Base-by-base conservation (phyloP, 192 early-diverging fungal genomes). In the Rhizophagus clarus region DNA sequence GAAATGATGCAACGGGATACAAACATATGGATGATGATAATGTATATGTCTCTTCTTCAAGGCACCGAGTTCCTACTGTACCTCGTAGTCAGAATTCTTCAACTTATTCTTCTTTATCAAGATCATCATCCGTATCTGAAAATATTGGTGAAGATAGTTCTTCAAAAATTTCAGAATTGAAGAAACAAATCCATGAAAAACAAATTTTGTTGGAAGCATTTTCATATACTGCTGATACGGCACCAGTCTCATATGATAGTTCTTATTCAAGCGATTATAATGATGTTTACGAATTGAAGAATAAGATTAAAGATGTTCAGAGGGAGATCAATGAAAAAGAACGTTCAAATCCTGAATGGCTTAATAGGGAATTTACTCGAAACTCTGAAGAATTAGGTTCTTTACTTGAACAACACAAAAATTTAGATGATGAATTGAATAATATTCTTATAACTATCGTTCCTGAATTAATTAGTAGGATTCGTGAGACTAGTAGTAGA, bases 401-500 rank as follows among this genome's bases (percentile, higher is more conserved):
- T 72, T 66, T 91, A 11, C 82, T 85, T 5, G 87, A 89, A 34
- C 83, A 89, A 68, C 82, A 87, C 15, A 83, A 83, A 42, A 82
- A 86, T 66, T 79, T 91, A 72, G 85, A 86, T 31, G 70, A 80
- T 22, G 88, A 91, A 63, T 49, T 88, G 7, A 47, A 80, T 14
- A 77, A 82, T 56, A 79, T 83, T 51, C 56, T 91, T 2, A 75
- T 85, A 22, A 75, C 83, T 56, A 69, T 80, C 1, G 69, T 91
- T 17, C 79, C 83, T 9, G 73, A 77, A 9, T 74, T 88, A 14
- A 67, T 88, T 28, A n/a, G 45, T 64, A 85, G 84, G 28, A 84
- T 87, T 4, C 84, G 85, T 51, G 86, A 87, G 34, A 82, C 83
- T 4, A 86, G 89, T 74, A 86, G 84, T 47, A 81, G 83, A 66